Conservation (phyloP, 306 rosid species). For the Bauhinia variegata region DNA sequence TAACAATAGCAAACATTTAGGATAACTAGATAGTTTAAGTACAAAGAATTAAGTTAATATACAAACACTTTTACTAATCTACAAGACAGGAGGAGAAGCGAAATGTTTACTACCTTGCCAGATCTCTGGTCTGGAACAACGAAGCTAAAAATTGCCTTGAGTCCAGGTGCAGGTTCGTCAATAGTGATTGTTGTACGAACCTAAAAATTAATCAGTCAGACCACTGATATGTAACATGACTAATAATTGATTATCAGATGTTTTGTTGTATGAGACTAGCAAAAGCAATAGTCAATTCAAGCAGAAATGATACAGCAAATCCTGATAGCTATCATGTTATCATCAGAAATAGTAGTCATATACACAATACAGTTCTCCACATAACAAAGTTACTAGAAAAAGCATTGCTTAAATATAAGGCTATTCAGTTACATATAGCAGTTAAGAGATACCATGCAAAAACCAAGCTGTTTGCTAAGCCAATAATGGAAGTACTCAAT, state of each 20-base stretch:
- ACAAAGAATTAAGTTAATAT: background rate
- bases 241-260: background rate
- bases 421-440: background rate
- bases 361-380: background rate
- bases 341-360: background rate
- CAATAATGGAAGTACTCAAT: background rate
- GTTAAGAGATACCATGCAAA: background rate
- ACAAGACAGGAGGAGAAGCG: background rate
- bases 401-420: background rate
- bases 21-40: background rate
- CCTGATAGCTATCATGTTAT: background rate
- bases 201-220: slow-evolving; percentile 48
- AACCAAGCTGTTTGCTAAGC: background rate
- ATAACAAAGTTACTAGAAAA: background rate
- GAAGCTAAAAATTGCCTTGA: slow-evolving; percentile 84
- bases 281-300: slow-evolving; percentile 17
- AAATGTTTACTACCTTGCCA: slow-evolving; percentile 67
- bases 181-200: slow-evolving; percentile 79
- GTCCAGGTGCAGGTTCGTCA: slow-evolving; percentile 92
- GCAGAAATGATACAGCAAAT: background rate
- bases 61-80: background rate
- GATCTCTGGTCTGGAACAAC: slow-evolving; percentile 87
- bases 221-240: slow-evolving; percentile 1
- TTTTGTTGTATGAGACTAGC: background rate
- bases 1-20: background rate